Conservation (phyloP, 169 alveolate species). For the Plasmodium inui region DNA sequence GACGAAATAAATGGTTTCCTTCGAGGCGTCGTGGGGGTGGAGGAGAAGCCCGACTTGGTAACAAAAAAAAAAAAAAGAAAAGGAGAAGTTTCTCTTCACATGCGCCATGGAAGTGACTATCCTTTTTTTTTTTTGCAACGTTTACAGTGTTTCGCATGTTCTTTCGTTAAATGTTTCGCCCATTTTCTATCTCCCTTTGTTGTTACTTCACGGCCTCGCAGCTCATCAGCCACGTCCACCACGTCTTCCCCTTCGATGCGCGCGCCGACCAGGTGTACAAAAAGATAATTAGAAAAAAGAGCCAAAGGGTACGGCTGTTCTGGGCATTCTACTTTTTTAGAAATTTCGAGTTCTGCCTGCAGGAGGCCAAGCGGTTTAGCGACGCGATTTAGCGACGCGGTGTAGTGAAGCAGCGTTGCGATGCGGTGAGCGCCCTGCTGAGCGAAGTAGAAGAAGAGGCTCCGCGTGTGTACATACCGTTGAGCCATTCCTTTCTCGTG, state of each 20-base stretch:
- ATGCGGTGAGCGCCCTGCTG: not conserved
- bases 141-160: not conserved
- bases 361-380: constrained; percentile 27
- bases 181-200: not conserved
- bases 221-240: constrained; percentile 19
- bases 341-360: constrained; percentile 34
- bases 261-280: constrained; percentile 9
- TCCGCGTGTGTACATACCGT: not conserved
- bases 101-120: not conserved
- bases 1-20: constrained; percentile 29
- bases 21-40: not conserved
- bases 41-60: constrained; percentile 65
- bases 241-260: constrained; percentile 21
- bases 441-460: not conserved
- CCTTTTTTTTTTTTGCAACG: not conserved
- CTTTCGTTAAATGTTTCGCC: not conserved
- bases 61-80: not conserved
- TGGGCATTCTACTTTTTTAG: constrained; percentile 59
- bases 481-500: not conserved
- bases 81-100: not conserved
- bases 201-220: not conserved
- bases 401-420: not conserved
- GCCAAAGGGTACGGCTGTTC: constrained; percentile 16
- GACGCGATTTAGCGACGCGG: not conserved
- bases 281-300: constrained; percentile 22